A percentile compares a stretch with the other conserved stretches of the same genome.
phyloP scores from a whole-genome alignment of 495 filamentous ascomycete species.

The Aspergillus avenaceus region DNA sequence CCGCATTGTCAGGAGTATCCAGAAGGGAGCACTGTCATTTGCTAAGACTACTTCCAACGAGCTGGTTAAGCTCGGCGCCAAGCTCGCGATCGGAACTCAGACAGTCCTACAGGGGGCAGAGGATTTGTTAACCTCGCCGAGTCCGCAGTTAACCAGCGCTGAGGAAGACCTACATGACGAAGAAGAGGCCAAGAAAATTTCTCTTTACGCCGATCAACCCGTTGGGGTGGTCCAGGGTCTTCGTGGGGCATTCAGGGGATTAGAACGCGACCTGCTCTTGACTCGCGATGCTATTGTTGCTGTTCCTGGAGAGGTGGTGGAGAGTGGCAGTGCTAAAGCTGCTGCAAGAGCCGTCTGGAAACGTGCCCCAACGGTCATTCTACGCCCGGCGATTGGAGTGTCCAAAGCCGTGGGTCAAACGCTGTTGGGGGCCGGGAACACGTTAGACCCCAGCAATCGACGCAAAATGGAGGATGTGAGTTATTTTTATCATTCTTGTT shows the following conservation, averaged over 20 bases:
- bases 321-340: slow-evolving; percentile 77
- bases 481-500: slow-evolving; percentile 10
- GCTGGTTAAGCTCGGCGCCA: slow-evolving; percentile 87
- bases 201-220: slow-evolving; percentile 89
- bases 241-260: slow-evolving; percentile 70
- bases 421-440: slow-evolving; percentile 88
- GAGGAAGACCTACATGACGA: slow-evolving; percentile 61
- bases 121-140: slow-evolving; percentile 58
- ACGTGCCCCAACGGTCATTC: slow-evolving; percentile 83
- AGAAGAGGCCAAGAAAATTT: slow-evolving; percentile 70
- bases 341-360: slow-evolving; percentile 75
- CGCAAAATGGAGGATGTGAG: slow-evolving; percentile 86
- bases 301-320: slow-evolving; percentile 87
- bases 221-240: slow-evolving; percentile 82
- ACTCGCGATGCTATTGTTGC: slow-evolving; percentile 89
- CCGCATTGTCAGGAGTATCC: slow-evolving; percentile 82
- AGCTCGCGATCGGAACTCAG: slow-evolving; percentile 92
- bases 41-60: slow-evolving; percentile 90
- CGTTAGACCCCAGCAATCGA: slow-evolving; percentile 78
- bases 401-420: slow-evolving; percentile 87
- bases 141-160: slow-evolving; percentile 10
- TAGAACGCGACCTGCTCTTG: slow-evolving; percentile 80
- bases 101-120: slow-evolving; percentile 85
- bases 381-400: slow-evolving; percentile 85
- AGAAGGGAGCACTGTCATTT: slow-evolving; percentile 84